These are phyloP conservation scores for Nicotiana undulata DNA, from an alignment of 257 asterid genomes.

Conservation along the genomic window DNA sequence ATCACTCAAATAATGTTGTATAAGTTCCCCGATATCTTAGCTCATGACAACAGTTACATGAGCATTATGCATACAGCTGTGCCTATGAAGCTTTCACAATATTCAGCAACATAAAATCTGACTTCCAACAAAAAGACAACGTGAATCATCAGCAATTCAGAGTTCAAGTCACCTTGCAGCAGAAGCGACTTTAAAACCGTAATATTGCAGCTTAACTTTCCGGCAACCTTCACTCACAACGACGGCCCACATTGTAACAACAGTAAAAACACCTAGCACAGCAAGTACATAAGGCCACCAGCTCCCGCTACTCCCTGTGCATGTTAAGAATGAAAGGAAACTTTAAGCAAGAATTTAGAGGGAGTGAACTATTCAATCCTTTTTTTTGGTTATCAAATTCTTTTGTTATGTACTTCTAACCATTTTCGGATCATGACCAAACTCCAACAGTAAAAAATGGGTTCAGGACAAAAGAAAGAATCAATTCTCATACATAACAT, in stretches of 20 bases:
- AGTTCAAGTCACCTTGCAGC: constrained; percentile 55
- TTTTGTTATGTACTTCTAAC: neutral
- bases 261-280: constrained; percentile 63
- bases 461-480: neutral
- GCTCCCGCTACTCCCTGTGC: constrained; percentile 74
- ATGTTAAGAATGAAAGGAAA: neutral
- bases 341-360: neutral
- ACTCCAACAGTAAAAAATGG: neutral
- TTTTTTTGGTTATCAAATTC: neutral
- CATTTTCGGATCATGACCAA: constrained; percentile 1
- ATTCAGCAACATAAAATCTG: neutral
- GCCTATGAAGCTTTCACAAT: neutral
- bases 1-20: neutral
- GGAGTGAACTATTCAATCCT: neutral
- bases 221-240: constrained; percentile 94
- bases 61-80: neutral
- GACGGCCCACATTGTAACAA: constrained; percentile 96
- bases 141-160: neutral
- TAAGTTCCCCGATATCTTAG: neutral
- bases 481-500: neutral
- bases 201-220: constrained; percentile 92
- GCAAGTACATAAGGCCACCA: constrained; percentile 78
- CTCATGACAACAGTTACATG: neutral
- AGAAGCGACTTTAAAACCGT: constrained; percentile 95
- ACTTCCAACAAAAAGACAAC: neutral